Base-by-base conservation (phyloP, 176 grass and related monocot genomes). In the Canna indica region DNA sequence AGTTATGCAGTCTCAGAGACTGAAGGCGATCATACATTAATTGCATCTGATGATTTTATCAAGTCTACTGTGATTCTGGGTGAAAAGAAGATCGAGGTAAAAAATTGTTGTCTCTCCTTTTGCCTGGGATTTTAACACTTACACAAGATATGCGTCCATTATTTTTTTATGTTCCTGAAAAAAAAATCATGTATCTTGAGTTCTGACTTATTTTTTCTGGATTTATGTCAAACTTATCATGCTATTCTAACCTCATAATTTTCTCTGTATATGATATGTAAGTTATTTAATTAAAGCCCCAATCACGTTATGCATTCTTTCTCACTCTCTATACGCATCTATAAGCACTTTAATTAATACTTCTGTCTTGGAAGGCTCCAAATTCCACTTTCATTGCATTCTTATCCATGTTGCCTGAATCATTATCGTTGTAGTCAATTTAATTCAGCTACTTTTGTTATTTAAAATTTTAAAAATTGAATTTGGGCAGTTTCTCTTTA, bases 21-120 rank as follows among this genome's bases (percentile, higher is more conserved):
- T 47, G 90, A 99, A 76, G 90, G 90, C 48, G 90, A 94, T 59
- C 95, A 90, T 62, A 99, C 87, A 54, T 73, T 94, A 68, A 90
- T 99, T 61, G 90, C 90, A 33, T 73, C 77, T 32, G 84, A 90
- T 66, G 86, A 84, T 75, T 73, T 94, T 48, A 94, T 99, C 74
- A 32, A 94, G 67, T 90, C 90, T 31, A 76, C 85, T 87, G 84
- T 90, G 30, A 94, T 99, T 74, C 78, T 90, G 20, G 95, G 95
- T 5, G 54, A 81, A 22, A 81, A 81, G 74, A 91, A 81, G 54
- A 94, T 94, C 61, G 90, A 94, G 84, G 93, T 96, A 50, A 63
- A 28, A 36, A 16, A 13, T 18, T 47, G 36, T 56, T 44, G 50
- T 50, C 28, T 56, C 24, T 5, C 0, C 2, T 7, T 24, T 44